These are phyloP conservation scores for Plantago elongata DNA, from an alignment of 257 asterid species.

Conservation along the genomic window DNA sequence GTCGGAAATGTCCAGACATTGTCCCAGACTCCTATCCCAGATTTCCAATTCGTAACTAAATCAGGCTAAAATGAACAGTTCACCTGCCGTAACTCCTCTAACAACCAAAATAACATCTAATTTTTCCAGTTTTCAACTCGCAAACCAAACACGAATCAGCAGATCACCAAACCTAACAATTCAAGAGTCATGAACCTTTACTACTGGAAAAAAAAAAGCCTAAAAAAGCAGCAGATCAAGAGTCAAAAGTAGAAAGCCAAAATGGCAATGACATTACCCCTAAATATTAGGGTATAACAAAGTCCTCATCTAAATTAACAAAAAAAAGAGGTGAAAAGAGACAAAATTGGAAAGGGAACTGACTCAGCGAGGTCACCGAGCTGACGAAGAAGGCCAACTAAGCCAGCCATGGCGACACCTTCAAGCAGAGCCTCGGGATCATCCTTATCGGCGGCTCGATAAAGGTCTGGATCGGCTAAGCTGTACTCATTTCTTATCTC, in stretches of 20 bases:
- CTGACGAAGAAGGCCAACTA: constrained; percentile 97
- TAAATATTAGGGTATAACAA: neutral
- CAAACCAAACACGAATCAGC: too few species aligned
- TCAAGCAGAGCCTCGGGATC: constrained; percentile 97
- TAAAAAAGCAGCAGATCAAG: neutral
- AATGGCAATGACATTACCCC: neutral
- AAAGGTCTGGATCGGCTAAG: constrained; percentile 91
- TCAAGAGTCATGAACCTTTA: too few species aligned
- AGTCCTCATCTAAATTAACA: too few species aligned
- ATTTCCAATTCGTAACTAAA: too few species aligned
- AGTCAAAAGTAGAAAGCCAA: neutral
- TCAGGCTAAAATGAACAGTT: too few species aligned
- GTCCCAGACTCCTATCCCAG: too few species aligned
- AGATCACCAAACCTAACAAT: too few species aligned
- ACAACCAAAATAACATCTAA: too few species aligned
- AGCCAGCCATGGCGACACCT: constrained; percentile 98
- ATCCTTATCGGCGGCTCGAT: constrained; percentile 85
- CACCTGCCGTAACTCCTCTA: too few species aligned
- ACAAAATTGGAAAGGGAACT: constrained; percentile 21
- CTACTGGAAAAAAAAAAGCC: too few species aligned
- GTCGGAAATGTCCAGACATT: too few species aligned
- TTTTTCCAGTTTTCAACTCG: too few species aligned
- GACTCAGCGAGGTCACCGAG: constrained; percentile 97
- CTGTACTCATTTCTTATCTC: constrained; percentile 83
- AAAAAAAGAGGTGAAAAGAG: neutral